These are phyloP conservation scores for Benincasa hispida DNA, from an alignment of 306 rosid species.

Conservation along the genomic window DNA sequence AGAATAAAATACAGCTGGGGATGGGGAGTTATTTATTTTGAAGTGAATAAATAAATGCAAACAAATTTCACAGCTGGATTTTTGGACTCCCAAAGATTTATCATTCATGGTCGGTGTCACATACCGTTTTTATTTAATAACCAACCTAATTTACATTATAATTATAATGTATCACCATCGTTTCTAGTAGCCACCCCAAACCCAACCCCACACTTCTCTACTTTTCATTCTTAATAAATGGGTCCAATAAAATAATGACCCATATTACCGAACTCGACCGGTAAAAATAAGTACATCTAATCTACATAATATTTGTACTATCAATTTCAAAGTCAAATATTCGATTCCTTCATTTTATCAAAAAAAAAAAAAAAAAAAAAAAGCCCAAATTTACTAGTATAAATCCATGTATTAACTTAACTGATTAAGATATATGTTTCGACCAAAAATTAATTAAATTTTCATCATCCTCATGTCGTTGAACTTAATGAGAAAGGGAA, in stretches of 20 bases:
- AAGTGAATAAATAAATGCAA: not conserved
- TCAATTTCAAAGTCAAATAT: too few relatives aligned
- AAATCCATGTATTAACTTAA: too few relatives aligned
- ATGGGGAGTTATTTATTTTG: not conserved
- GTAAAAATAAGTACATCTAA: too few relatives aligned
- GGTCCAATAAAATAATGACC: not conserved
- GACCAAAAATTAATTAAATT: too few relatives aligned
- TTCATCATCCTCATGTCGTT: too few relatives aligned
- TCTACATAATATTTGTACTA: too few relatives aligned
- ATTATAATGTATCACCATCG: not conserved
- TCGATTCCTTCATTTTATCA: too few relatives aligned
- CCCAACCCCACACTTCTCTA: not conserved
- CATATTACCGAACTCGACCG: too few relatives aligned
- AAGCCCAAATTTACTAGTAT: too few relatives aligned
- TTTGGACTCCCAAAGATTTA: not conserved
- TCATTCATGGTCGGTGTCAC: not conserved
- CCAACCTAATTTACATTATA: not conserved
- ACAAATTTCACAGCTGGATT: not conserved
- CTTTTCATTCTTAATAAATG: not conserved
- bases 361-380: too few relatives aligned
- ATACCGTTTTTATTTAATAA: not conserved
- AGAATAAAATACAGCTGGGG: not conserved
- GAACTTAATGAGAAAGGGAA: too few relatives aligned
- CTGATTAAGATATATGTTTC: too few relatives aligned
- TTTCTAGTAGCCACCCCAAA: not conserved